Evolutionary conservation across 2,329 filamentous ascomycete genomes (phyloP), one percentile per base, ranked within the genome.

Genomic region (Trichoderma harzianum): DNA sequence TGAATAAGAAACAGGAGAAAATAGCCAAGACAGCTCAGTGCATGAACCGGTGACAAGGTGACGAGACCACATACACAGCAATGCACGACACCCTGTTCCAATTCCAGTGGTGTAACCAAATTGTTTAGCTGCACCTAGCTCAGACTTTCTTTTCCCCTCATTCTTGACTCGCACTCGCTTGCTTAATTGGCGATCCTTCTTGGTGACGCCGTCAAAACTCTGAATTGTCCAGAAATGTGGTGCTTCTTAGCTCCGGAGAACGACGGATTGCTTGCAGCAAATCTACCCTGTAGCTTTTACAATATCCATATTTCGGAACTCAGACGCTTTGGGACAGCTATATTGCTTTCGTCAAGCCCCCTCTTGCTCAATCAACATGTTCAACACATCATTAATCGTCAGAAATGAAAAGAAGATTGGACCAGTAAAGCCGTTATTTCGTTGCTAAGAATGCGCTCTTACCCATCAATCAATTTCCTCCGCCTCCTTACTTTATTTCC

Each of bases 101-200:
- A 32, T 36, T 26, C 60, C 60, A 47, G 39, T 66, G 7, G 47
- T 55, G 63, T 66, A 66, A 47, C 63, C 43, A 34, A 26, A 3
- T 24, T n/a, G 5, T n/a, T n/a, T 66, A 55, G 53, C 8, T 66
- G 10, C 63, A 39, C 36, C 63, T 55, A 66, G 53, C 36, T 47
- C n/a, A 58, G 10, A 60, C 36, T 60, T 51, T 68, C 14, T 4
- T 60, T 68, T 60, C 65, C 65, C 65, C 65, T 60, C 65, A 43
- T 60, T 51, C 65, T 47, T 55, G 65, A 26, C 36, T 34, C 30
- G 36, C 11, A 26, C 36, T 24, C 32, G 39, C 16, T 36, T 32
- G 47, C 47, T 55, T 11, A n/a, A 34, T 30, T 55, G 63, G 30
- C 47, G 47, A 66, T 43, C 34, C 12, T 47, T 47, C 12, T n/a